Conservation (phyloP, 805 yeast species). For the Yarrowia porcina region DNA sequence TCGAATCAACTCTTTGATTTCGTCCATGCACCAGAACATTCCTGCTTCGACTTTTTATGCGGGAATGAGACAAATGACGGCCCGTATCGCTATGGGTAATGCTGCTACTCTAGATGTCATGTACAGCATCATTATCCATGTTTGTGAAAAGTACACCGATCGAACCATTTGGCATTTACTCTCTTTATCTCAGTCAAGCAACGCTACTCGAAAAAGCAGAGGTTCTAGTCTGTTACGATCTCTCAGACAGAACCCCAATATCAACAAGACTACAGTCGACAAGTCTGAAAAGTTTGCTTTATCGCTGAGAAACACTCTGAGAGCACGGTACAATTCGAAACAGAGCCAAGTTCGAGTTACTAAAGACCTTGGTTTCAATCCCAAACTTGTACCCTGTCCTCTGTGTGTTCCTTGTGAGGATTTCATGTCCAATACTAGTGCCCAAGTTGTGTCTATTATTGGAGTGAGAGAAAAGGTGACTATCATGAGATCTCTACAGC, state of each 20-base stretch:
- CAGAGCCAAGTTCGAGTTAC: not conserved
- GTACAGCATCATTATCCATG: conserved; percentile 52
- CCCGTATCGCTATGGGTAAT: conserved; percentile 69
- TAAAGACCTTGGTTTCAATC: conserved; percentile 13
- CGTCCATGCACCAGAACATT: conserved; percentile 44
- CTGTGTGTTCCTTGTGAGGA: conserved; percentile 34
- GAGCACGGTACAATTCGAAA: not conserved
- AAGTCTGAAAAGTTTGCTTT: conserved; percentile 13
- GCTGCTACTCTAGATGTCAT: conserved; percentile 54
- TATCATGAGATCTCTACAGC: conserved; percentile 77
- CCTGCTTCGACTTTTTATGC: conserved; percentile 71
- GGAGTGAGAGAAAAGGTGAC: conserved; percentile 65
- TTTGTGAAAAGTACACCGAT: conserved; percentile 67
- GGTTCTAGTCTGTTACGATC: not conserved
- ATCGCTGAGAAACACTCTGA: not conserved
- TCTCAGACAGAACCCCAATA: not conserved
- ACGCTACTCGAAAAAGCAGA: not conserved
- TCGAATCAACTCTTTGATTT: conserved; percentile 29
- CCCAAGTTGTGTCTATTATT: conserved; percentile 48
- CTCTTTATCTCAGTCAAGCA: conserved; percentile 13
- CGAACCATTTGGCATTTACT: conserved; percentile 84
- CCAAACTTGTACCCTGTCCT: conserved; percentile 16
- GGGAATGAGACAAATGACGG: conserved; percentile 79
- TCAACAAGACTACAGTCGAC: not conserved
- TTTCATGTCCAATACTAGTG: conserved; percentile 28